A percentile compares a stretch with the other conserved stretches of the same genome.
Conservation (phyloP, 169 alveolate genomes). For the Plasmodium cynomolgi region DNA sequence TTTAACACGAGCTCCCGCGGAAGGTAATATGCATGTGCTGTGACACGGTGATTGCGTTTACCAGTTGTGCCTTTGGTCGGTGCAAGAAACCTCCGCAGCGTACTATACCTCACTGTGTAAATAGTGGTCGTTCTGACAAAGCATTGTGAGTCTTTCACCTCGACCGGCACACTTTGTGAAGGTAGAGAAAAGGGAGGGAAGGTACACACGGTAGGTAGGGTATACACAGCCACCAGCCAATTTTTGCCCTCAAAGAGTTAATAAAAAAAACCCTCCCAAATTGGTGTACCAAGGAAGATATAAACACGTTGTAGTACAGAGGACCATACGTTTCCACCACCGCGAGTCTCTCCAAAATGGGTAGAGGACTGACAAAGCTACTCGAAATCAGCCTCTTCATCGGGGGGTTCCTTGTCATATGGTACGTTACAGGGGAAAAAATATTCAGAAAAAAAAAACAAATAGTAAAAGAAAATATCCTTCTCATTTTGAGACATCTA, state of each 20-base stretch:
- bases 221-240: background rate
- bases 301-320: background rate
- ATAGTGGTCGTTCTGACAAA: background rate
- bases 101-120: background rate
- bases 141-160: background rate
- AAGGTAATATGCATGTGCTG: background rate
- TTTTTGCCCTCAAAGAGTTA: background rate
- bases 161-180: too few relatives aligned
- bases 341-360: conserved; percentile 40
- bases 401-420: conserved; percentile 45
- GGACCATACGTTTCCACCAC: background rate
- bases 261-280: background rate
- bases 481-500: conserved; percentile 33
- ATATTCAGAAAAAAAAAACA: conserved; percentile 15
- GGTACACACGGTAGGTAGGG: background rate
- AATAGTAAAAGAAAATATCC: conserved; percentile 52
- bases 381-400: conserved; percentile 23
- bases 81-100: background rate
- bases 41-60: background rate
- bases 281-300: background rate
- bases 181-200: too few relatives aligned
- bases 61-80: background rate
- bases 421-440: conserved; percentile 67
- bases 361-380: conserved; percentile 3
- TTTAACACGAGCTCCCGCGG: background rate